phyloP scores from a whole-genome alignment of 192 early-diverging fungal genomes.

The Rhizophagus prolifer region DNA sequence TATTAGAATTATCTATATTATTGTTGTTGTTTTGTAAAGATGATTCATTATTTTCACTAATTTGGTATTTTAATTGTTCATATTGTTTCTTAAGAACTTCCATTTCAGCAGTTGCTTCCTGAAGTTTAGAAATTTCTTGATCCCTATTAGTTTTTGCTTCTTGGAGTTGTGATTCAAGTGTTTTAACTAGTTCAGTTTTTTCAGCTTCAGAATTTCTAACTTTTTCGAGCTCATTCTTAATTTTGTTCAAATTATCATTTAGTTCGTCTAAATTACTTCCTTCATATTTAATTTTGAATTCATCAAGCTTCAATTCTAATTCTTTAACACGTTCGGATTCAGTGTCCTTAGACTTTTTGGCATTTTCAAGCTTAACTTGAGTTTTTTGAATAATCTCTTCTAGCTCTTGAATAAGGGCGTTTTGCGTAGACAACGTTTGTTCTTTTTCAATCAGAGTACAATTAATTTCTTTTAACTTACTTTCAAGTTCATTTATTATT shows the following conservation, averaged over 20 bases:
- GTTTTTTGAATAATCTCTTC: background rate
- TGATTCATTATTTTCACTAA: background rate
- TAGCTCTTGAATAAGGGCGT: background rate
- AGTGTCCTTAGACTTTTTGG: background rate
- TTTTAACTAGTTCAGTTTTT: background rate
- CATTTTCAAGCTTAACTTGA: background rate
- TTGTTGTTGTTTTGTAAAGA: background rate
- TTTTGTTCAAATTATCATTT: background rate
- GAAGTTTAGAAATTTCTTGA: constrained; percentile 3
- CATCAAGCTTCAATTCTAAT: constrained; percentile 3
- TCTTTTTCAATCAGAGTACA: constrained; percentile 11
- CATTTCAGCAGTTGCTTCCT: background rate
- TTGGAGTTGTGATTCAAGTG: background rate
- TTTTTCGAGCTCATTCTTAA: background rate
- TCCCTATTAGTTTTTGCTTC: background rate
- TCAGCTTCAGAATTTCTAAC: background rate
- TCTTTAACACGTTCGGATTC: constrained; percentile 4
- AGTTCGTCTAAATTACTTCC: background rate
- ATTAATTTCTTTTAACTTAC: background rate
- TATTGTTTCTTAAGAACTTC: constrained; percentile 1
- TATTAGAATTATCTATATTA: background rate
- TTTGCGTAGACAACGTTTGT: background rate
- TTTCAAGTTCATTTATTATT: constrained; percentile 8
- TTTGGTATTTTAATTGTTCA: background rate
- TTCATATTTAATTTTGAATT: background rate